Percentiles rank a stretch among this genome's conserved stretches.
phyloP scores from a whole-genome alignment of 169 alveolate species.

The Haemoproteus tartakovskyi region DNA sequence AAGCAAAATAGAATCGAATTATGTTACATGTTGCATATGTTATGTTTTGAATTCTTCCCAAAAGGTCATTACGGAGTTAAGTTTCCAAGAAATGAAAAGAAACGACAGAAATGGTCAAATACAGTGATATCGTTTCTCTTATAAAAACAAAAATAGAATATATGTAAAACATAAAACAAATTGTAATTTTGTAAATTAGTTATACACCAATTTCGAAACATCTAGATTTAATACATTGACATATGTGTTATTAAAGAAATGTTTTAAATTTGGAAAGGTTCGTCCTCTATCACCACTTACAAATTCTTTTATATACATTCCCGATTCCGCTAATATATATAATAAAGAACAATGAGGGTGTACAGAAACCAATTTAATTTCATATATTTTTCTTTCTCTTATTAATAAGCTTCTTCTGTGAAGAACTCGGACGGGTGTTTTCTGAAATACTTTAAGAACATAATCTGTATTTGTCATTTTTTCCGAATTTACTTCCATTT shows the following conservation, averaged over 20 bases:
- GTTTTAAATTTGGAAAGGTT: constrained; percentile 84
- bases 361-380: constrained; percentile 72
- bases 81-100: too few species aligned
- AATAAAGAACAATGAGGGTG: constrained; percentile 83
- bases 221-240: constrained; percentile 61
- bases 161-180: too few species aligned
- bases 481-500: too few species aligned
- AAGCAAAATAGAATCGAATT: too few species aligned
- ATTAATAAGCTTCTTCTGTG: constrained; percentile 84
- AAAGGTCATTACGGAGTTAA: too few species aligned
- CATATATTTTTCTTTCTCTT: constrained; percentile 77
- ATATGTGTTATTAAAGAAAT: constrained; percentile 66
- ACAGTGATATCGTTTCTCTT: too few species aligned
- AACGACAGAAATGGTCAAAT: too few species aligned
- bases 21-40: too few species aligned
- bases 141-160: too few species aligned
- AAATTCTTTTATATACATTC: constrained; percentile 89
- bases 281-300: constrained; percentile 90
- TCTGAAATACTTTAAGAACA: constrained; percentile 70
- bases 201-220: constrained; percentile 32
- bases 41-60: too few species aligned
- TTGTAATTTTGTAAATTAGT: too few species aligned
- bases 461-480: not conserved
- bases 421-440: constrained; percentile 88
- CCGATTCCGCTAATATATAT: constrained; percentile 83